These are phyloP conservation scores for Fusarium papillatum DNA, from an alignment of 2,329 filamentous ascomycete species.

Conservation along the genomic window DNA sequence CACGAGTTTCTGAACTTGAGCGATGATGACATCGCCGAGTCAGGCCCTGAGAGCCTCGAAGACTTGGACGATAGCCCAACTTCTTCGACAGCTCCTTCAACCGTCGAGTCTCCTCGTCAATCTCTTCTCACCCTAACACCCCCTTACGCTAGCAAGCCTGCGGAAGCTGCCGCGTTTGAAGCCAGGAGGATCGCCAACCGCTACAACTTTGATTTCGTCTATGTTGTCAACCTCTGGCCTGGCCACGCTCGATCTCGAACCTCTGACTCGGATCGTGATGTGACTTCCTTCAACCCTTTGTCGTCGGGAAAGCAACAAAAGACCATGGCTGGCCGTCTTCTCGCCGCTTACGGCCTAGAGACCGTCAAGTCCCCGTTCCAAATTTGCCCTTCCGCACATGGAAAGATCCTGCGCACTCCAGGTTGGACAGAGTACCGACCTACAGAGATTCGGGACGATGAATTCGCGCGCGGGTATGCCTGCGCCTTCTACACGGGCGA, in stretches of 20 bases:
- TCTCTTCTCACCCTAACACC: slow-evolving; percentile 60
- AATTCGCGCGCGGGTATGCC: slow-evolving; percentile 66
- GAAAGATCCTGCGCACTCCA: slow-evolving; percentile 61
- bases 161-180: slow-evolving; percentile 64
- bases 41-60: slow-evolving; percentile 36
- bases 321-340: slow-evolving; percentile 61
- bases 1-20: slow-evolving; percentile 67
- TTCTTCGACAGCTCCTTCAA: slow-evolving; percentile 38
- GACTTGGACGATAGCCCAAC: slow-evolving; percentile 19
- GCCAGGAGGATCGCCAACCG: slow-evolving; percentile 67
- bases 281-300: slow-evolving; percentile 12
- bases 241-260: slow-evolving; percentile 32
- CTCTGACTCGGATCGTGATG: slow-evolving; percentile 21
- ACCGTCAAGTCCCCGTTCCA: slow-evolving; percentile 65
- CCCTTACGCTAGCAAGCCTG: slow-evolving; percentile 58
- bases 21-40: slow-evolving; percentile 71
- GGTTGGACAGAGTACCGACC: slow-evolving; percentile 68
- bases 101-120: slow-evolving; percentile 39
- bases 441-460: slow-evolving; percentile 54
- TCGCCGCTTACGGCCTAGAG: slow-evolving; percentile 68
- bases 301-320: slow-evolving; percentile 22
- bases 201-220: slow-evolving; percentile 71
- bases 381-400: slow-evolving; percentile 63
- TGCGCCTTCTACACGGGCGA: slow-evolving; percentile 65
- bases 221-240: slow-evolving; percentile 72